Base-by-base conservation (phyloP, 352 stramenopile genomes). In the Stephanocyclus meneghinianus region DNA sequence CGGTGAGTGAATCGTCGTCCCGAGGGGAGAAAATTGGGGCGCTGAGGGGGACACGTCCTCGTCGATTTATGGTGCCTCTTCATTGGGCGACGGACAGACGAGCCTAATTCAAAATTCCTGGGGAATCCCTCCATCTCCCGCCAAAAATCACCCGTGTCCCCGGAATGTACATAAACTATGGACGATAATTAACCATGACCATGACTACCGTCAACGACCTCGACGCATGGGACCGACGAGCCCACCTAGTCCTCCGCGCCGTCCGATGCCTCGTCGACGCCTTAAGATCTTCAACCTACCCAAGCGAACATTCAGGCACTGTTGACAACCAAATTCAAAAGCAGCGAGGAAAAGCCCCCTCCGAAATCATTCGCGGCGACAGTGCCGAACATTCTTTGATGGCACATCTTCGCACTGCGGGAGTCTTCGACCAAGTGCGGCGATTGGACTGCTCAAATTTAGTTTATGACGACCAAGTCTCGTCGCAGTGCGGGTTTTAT, bases 251-350 rank as follows among this genome's bases (percentile, higher is more conserved):
- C 21, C 74, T 87, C 29, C 13, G 47, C 18, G 66, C 45, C 8
- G 78, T 83, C 40, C 75, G 71, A 76, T 81, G 65, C 35, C 73
- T 87, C 32, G 44, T 87, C 11, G 80, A 87, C 69, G 80, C 45
- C 15, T 53, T 87, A 26, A 62, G 80, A 30, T 77, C 78, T 30
- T 69, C 73, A 30, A 62, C 72, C 10, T 50, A 63, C 69, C 65
- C 73, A 3, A 57, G 59, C 26, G 16, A 15, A 40, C 16, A 1
- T 4, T 21, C 13, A 21, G 35, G 42, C 1, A 53, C 35, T 32
- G 29, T 63, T 53, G 26, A 35, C 61, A n/a, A 26, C 30, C 44
- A 57, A 10, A 13, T 55, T 44, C 30, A 56, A 51, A 47, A 10
- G 35, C 21, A 61, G 21, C 8, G 16, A 37, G 35, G 11, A 44